Conservation (phyloP, 176 grass and related monocot species). For the Oryza australiensis region DNA sequence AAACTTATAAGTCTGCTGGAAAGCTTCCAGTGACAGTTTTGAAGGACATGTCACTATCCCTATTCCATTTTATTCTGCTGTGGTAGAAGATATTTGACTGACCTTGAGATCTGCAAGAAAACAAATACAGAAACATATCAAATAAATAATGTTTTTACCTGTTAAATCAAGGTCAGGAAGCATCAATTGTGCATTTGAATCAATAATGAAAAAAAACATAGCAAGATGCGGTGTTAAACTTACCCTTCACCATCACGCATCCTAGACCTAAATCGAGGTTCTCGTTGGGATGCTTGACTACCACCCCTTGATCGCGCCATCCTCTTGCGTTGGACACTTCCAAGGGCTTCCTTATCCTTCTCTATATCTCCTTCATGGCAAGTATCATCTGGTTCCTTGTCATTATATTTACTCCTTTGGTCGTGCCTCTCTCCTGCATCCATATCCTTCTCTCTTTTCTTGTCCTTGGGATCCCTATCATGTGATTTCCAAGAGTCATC, state of each 20-base stretch:
- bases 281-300: conserved; percentile 63
- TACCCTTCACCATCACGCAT: conserved; percentile 80
- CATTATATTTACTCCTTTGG: conserved; percentile 55
- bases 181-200: conserved; percentile 8
- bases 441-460: conserved; percentile 66
- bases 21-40: background rate
- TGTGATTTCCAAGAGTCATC: conserved; percentile 62
- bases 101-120: conserved; percentile 89
- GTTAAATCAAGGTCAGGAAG: conserved; percentile 7
- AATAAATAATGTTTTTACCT: conserved; percentile 7
- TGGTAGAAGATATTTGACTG: conserved; percentile 39
- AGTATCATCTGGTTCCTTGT: conserved; percentile 77
- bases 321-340: conserved; percentile 60
- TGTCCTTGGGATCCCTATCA: conserved; percentile 60
- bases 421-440: conserved; percentile 61
- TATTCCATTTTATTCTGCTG: conserved; percentile 42
- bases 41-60: conserved; percentile 42
- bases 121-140: conserved; percentile 6
- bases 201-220: conserved; percentile 25
- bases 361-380: conserved; percentile 64
- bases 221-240: conserved; percentile 23
- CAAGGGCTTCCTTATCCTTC: conserved; percentile 82
- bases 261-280: conserved; percentile 69
- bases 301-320: conserved; percentile 59
- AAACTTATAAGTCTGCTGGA: conserved; percentile 3